Evolutionary conservation across 2,329 filamentous ascomycete genomes (phyloP).

Genomic region (Xylariaceae sp.): DNA sequence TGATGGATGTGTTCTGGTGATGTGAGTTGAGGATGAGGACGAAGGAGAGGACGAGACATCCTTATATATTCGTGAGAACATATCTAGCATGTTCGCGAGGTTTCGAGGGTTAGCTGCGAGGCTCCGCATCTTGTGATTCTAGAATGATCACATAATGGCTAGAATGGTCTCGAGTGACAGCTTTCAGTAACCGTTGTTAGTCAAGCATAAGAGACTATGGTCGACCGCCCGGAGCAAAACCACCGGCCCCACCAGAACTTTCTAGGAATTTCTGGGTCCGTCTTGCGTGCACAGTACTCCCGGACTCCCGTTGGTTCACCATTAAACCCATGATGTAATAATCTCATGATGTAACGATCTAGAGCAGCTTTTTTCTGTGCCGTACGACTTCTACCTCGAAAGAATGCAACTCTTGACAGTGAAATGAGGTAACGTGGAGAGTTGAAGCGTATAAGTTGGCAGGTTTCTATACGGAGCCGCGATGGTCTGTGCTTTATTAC

Average conservation of each 20-base stretch:
- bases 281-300: background rate
- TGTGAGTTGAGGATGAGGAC: constrained; percentile 30
- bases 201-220: background rate
- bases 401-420: background rate
- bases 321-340: background rate
- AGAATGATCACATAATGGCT: constrained; percentile 7
- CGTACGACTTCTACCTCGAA: background rate
- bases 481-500: background rate
- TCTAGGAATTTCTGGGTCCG: background rate
- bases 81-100: constrained; percentile 31
- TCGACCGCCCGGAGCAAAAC: background rate
- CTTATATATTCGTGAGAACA: constrained; percentile 33
- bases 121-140: background rate
- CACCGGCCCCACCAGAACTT: background rate
- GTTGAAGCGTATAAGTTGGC: too few species aligned
- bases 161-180: constrained; percentile 23
- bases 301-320: background rate
- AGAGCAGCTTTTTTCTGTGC: background rate
- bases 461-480: too few species aligned
- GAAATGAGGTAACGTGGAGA: too few species aligned
- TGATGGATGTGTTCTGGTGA: constrained; percentile 11
- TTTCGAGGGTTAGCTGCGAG: background rate
- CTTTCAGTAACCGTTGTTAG: background rate
- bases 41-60: constrained; percentile 10
- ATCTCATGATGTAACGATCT: background rate